Base-by-base conservation (phyloP, 345 rosid species). In the Citrus medica region DNA sequence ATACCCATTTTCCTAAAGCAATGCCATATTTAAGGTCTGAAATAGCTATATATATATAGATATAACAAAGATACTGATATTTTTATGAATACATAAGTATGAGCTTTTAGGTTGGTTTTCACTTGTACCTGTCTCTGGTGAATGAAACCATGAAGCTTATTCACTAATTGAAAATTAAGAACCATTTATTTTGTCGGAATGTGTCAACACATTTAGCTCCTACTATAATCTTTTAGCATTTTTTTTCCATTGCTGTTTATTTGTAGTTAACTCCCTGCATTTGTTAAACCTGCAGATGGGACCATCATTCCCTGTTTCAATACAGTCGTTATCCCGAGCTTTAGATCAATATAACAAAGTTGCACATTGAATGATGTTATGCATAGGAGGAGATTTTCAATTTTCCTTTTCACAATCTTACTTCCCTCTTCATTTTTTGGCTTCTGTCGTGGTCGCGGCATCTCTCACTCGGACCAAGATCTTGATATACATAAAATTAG, bases 241-340 rank as follows among this genome's bases (percentile, higher is more conserved):
- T 46, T 59, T 42, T 59, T 30, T 75, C 17, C 33, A 64, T 19
- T 27, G 19, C 37, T 32, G 19, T 33, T 22, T 55, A 5, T 48
- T 32, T 2, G 1, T 14, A 22, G 67, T 14, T 66, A 55, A 67
- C 30, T 7, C 19, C 7, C 61, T 66, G 24, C 25, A 42, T 58
- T 46, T 59, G 70, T n/a, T 76, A 24, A 59, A 9, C 35, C 28
- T 84, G 92, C 98, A 96, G 99, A 91, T 96, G 97, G 98, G 99
- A 68, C 86, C 87, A 42, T 97, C 94, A 71, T 96, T 83, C 78
- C 88, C 89, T 6, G 88, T 94, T 67, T 90, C 99, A 48, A 89
- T 96, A 85, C 97, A 94, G 80, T 96, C 99, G 4, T 69, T 96
- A 80, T 94, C 99, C 27, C 91, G 93, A 91, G 99, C 98, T 79